Conservation (phyloP, 805 yeast species). For the Starmera dryadoides region DNA sequence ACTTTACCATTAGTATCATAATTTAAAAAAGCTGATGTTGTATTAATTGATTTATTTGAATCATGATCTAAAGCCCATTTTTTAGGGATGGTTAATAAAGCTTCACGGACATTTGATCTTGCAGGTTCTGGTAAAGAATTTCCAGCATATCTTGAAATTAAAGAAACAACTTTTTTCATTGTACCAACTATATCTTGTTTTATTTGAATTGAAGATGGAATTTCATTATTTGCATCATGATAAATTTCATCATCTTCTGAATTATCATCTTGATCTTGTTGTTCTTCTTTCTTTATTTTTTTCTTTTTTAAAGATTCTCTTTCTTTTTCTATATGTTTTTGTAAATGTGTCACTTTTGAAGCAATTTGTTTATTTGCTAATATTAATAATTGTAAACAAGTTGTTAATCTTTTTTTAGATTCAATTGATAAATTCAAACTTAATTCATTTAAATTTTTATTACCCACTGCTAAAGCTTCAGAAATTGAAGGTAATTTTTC, state of each 20-base stretch:
- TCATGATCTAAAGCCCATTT: constrained; percentile 45
- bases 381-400: constrained; percentile 72
- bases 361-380: constrained; percentile 76
- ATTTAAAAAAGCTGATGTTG: constrained; percentile 7
- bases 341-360: constrained; percentile 56
- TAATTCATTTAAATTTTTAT: constrained; percentile 27
- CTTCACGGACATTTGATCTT: constrained; percentile 72
- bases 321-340: constrained; percentile 47
- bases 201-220: constrained; percentile 33
- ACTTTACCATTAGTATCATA: constrained; percentile 58
- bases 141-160: constrained; percentile 81
- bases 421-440: constrained; percentile 47
- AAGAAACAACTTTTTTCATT: constrained; percentile 78
- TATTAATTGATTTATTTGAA: constrained; percentile 11
- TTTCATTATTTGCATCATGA: constrained; percentile 25
- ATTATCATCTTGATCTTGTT: constrained; percentile 12
- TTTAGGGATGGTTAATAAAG: constrained; percentile 66
- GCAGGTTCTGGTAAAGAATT: constrained; percentile 71
- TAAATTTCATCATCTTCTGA: constrained; percentile 23
- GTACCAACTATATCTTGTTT: constrained; percentile 83
- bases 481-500: constrained; percentile 29
- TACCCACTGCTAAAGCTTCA: constrained; percentile 27
- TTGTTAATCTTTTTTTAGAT: constrained; percentile 66
- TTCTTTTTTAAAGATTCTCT: constrained; percentile 13
- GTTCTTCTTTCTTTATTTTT: constrained; percentile 8